Base-by-base conservation (phyloP, 306 rosid species). In the Corylus americana region DNA sequence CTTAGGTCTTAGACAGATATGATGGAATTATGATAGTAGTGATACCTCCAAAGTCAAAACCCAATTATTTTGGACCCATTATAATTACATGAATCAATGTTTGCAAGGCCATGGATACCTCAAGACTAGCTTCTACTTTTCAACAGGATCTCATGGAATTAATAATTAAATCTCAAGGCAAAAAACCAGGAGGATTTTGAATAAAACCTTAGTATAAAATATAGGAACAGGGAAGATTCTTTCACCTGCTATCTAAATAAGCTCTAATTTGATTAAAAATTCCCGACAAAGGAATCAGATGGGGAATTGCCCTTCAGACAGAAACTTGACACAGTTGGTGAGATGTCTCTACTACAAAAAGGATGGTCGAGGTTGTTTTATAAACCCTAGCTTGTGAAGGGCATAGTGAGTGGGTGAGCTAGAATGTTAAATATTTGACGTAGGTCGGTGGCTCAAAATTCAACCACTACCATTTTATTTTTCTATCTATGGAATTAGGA, bases 31-130 rank as follows among this genome's bases (percentile, higher is more conserved):
- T 20, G 14, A 58, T 22, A 22, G 25, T 22, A 22, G 29, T 27
- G 39, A 62, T 27, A 62, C 68, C 1, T 62, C 42, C 68, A 62
- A 62, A 62, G 68, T 62, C 68, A 62, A 14, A 62, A 25, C 68
- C 12, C 18, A 62, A 61, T 61, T 62, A 62, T 62, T 29, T 62
- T 27, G 68, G 68, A 62, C 44, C 68, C 5, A 62, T 62, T 62
- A 31, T 62, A 25, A 62, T 62, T 29, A 27, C 7, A 29, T 27
- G 16, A 25, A 61, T 3, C 11, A 3, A 25, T 62, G 12, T 2
- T 62, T 18, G 14, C 25, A 13, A 62, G 16, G 68, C 44, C 12
- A 18, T 13, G 35, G 13, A 27, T 62, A 31, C 68, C 68, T 62
- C 44, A 27, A 11, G 42, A 29, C 68, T 16, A 62, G 39, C 37